Evolutionary conservation across 2,329 filamentous ascomycete species (phyloP), one percentile per base, ranked within the genome.

Genomic region (Claviceps sp.): DNA sequence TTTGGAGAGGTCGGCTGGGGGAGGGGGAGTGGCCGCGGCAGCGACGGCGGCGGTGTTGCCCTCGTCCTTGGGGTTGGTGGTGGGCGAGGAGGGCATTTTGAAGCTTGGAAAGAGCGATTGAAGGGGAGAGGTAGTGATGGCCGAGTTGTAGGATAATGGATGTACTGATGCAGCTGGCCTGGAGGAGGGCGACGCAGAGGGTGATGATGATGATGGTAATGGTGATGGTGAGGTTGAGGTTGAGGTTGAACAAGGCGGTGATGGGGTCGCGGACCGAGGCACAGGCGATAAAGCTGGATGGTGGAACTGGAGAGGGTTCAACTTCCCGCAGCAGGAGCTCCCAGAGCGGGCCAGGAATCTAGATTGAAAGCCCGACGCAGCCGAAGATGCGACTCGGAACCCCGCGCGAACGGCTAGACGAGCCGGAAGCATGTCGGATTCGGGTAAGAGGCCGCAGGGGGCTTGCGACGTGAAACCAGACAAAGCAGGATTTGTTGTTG

Each of bases 1-100:
- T 24, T 55, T 50, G 49, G 47, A 51, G 30, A 56, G 49, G 0
- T 55, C 54, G 40, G 46, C 50, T 9, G 52, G 5, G 5, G 49
- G 50, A 11, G 38, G 30, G 5, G 45, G 16, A 2, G 2, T n/a
- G 26, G 26, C 26, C 4, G 26, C 26, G 8, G 26, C 26, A 8
- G 22, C 22, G 22, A 22, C 22, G 4, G 26, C 26, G 26, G 26
- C 9, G 26, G 26, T 30, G 8, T 30, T 30, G 26, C 3, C 26
- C 26, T 30, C 26, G 26, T 30, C n/a, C 8, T 45, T 6, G 16
- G 14, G 14, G 26, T 26, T 22, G 41, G 4, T 9, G 37, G n/a
- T 16, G 11, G 18, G 9, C 11, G 36, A 24, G 42, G 52, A 48
- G 4, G 55, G 47, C 51, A 53, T 53, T 26, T 24, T 47, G 53